A percentile compares a stretch with the other conserved stretches of the same genome.
Conservation (phyloP, 441 rosid genomes). For the Pelargonium myrrhifolium region DNA sequence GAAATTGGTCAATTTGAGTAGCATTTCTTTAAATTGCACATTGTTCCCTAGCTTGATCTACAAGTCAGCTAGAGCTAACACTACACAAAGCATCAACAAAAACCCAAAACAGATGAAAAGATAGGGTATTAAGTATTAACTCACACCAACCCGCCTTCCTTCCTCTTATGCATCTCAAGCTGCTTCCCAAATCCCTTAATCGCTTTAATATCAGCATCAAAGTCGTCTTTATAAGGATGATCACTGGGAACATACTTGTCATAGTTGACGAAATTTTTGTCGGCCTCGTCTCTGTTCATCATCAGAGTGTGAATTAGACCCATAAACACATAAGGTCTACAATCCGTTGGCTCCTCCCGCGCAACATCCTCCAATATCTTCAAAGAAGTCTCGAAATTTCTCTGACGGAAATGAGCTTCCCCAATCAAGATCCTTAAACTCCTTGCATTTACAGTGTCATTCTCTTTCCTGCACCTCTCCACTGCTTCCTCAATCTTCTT, state of each 20-base stretch:
- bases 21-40: background rate
- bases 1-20: background rate
- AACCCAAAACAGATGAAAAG: constrained; percentile 25
- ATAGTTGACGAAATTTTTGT: constrained; percentile 63
- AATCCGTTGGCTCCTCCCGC: constrained; percentile 82
- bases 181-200: constrained; percentile 47
- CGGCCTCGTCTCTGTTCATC: constrained; percentile 71
- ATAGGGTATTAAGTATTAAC: constrained; percentile 27
- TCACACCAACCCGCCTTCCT: too few species aligned
- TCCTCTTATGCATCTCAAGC: constrained; percentile 23
- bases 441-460: constrained; percentile 40
- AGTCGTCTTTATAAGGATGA: constrained; percentile 71
- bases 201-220: constrained; percentile 53
- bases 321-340: constrained; percentile 77
- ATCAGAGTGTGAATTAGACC: constrained; percentile 64
- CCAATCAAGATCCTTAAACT: constrained; percentile 75
- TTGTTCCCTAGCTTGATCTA: background rate
- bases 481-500: constrained; percentile 56
- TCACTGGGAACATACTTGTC: constrained; percentile 62
- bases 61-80: background rate
- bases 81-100: background rate
- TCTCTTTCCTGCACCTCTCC: constrained; percentile 59
- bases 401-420: constrained; percentile 59
- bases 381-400: constrained; percentile 55
- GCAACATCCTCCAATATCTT: constrained; percentile 64